Conservation (phyloP, 495 filamentous ascomycete genomes). For the Aspergillus sparsus region DNA sequence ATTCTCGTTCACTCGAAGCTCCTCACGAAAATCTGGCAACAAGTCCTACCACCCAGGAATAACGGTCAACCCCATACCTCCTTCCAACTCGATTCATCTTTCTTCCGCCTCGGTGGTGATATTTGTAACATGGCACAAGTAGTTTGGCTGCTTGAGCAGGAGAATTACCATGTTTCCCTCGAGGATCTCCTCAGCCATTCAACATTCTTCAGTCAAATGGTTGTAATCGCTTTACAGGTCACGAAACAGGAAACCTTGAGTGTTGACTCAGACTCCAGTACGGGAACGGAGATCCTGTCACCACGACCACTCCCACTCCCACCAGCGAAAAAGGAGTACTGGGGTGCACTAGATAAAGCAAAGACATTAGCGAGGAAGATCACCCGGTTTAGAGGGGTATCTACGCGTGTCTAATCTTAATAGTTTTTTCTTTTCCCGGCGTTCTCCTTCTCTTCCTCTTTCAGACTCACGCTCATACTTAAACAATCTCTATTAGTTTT, state of each 20-base stretch:
- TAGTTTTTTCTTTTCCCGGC: too few relatives aligned
- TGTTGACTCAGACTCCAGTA: background rate
- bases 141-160: slow-evolving; percentile 48
- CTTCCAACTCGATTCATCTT: slow-evolving; percentile 51
- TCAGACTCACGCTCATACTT: too few relatives aligned
- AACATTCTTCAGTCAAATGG: slow-evolving; percentile 53
- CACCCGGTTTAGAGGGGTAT: slow-evolving; percentile 26
- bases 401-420: slow-evolving; percentile 19
- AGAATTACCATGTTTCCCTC: slow-evolving; percentile 50
- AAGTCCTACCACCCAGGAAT: slow-evolving; percentile 42
- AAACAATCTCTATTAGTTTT: too few relatives aligned
- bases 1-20: slow-evolving; percentile 49
- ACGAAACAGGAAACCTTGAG: slow-evolving; percentile 18
- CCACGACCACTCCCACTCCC: background rate
- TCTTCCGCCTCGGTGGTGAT: slow-evolving; percentile 57
- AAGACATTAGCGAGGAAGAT: slow-evolving; percentile 36
- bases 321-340: slow-evolving; percentile 9
- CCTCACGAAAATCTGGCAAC: slow-evolving; percentile 51
- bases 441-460: too few relatives aligned
- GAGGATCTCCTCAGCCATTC: slow-evolving; percentile 54
- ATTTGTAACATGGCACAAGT: slow-evolving; percentile 54
- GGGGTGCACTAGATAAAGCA: slow-evolving; percentile 32
- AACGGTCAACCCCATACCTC: slow-evolving; percentile 21
- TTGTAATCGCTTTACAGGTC: slow-evolving; percentile 43
- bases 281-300: background rate